Evolutionary conservation across 495 filamentous ascomycete genomes (phyloP), one percentile per base, ranked within the genome.

Genomic region (Aspergillus egyptiacus): DNA sequence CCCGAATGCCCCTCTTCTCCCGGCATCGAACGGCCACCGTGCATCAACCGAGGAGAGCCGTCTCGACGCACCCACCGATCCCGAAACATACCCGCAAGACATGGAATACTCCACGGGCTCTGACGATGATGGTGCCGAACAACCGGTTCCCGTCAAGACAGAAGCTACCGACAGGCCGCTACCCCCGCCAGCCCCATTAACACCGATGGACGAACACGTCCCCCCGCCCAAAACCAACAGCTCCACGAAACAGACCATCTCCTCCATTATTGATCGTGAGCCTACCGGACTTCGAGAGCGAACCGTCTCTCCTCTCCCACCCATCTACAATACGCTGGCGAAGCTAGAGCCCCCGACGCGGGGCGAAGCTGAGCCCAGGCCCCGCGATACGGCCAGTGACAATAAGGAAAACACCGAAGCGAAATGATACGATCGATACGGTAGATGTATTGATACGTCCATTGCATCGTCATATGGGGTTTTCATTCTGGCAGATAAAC

Each of bases 211-310:
- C 5, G 57, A 60, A 6, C 46, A 48, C 5, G 34, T 30, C 1
- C 51, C 40, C 17, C 18, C 43, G 18, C 62, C 58, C 4, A 40
- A 35, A 9, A 39, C 49, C 6, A 63, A 65, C 46, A 56, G 59
- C 39, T 70, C 69, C 3, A 68, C 59, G 11, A 72, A 72, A 52
- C 69, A 70, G 23, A 65, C 68, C n/a, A 74, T 74, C 40, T 70
- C 66, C 1, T 72, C 69, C 1, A 71, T 74, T 18, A 72, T 74
- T 37, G 71, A 74, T 50, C 65, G 65, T 10, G 61, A 66, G 2
- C 66, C 68, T 1, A 41, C 52, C 2, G 59, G 59, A 13, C 51
- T 53, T 2, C 57, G 62, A 19, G 67, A 66, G 47, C 66, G 13
- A 46, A 53, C 28, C 19, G 56, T 22, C 46, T 58, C 18, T 25